These are phyloP conservation scores for Puya raimondii DNA, from an alignment of 176 grass and related monocot genomes.

Conservation along the genomic window DNA sequence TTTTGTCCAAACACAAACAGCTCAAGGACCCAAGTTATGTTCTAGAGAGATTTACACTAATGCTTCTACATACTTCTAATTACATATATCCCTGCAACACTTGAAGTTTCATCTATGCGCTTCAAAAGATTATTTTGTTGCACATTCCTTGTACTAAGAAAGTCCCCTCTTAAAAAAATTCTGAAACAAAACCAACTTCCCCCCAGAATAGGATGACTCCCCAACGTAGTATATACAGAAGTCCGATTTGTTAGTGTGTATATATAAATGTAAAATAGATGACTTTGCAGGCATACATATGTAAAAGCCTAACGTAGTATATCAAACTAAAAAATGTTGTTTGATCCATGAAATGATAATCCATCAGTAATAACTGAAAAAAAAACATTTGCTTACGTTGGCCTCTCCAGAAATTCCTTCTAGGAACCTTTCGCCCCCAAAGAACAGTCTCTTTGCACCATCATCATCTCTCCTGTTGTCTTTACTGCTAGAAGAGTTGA, in stretches of 20 bases:
- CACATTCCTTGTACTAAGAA: conserved; percentile 10
- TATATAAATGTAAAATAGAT: too few relatives aligned
- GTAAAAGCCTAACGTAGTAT: background rate
- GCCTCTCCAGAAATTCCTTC: conserved; percentile 99
- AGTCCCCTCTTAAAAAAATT: too few relatives aligned
- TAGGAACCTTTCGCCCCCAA: conserved; percentile 93
- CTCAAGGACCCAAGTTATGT: conserved; percentile 22
- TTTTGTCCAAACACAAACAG: conserved; percentile 10
- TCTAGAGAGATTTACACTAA: background rate
- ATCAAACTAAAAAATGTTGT: background rate
- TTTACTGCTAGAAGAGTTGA: conserved; percentile 53
- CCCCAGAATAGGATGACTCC: too few relatives aligned
- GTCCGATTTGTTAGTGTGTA: too few relatives aligned
- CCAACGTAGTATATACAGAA: too few relatives aligned
- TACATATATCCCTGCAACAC: background rate
- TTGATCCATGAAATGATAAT: background rate
- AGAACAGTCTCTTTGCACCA: conserved; percentile 89
- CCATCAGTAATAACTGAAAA: background rate
- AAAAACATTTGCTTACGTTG: conserved; percentile 57
- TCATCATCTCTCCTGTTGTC: conserved; percentile 68
- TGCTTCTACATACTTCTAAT: background rate
- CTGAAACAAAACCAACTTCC: too few relatives aligned
- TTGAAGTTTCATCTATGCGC: background rate
- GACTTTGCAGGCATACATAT: too few relatives aligned
- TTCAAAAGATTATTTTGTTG: conserved; percentile 3